These are phyloP conservation scores for Pythium pyrilobum DNA, from an alignment of 352 stramenopile species.

Conservation along the genomic window DNA sequence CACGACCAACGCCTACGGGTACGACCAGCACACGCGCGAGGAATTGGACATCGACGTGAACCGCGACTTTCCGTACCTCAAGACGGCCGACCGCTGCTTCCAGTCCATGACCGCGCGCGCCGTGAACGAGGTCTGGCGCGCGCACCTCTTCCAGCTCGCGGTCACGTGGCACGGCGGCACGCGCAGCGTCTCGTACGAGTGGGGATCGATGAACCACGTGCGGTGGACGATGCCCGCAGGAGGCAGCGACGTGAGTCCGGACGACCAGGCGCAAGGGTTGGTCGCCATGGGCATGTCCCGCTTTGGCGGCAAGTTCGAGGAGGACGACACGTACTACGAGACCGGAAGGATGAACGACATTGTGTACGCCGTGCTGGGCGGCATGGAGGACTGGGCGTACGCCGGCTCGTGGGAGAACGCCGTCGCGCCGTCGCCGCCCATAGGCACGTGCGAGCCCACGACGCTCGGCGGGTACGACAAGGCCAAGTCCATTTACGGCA, in stretches of 20 bases:
- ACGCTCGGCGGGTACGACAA: conserved; percentile 83
- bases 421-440: conserved; percentile 37
- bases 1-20: conserved; percentile 92
- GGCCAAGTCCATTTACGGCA: conserved; percentile 89
- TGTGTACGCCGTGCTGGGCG: conserved; percentile 93
- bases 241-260: conserved; percentile 43
- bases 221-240: conserved; percentile 11
- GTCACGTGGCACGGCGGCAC: conserved; percentile 97
- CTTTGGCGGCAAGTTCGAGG: conserved; percentile 65
- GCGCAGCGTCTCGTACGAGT: conserved; percentile 95
- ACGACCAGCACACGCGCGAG: conserved; percentile 65
- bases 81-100: conserved; percentile 85
- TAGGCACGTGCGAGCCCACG: conserved; percentile 70
- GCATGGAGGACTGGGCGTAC: conserved; percentile 97
- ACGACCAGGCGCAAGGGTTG: conserved; percentile 48
- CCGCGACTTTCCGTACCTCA: conserved; percentile 94
- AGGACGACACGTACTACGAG: conserved; percentile 52
- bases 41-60: conserved; percentile 93
- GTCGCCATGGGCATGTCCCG: conserved; percentile 50
- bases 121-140: conserved; percentile 94
- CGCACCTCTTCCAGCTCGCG: conserved; percentile 94
- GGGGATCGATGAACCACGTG: conserved; percentile 89
- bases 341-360: conserved; percentile 90
- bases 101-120: conserved; percentile 89
- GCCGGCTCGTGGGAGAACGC: conserved; percentile 76